phyloP scores from a whole-genome alignment of 768 basidiomycete genomes.

The Termitomyces sp. region DNA sequence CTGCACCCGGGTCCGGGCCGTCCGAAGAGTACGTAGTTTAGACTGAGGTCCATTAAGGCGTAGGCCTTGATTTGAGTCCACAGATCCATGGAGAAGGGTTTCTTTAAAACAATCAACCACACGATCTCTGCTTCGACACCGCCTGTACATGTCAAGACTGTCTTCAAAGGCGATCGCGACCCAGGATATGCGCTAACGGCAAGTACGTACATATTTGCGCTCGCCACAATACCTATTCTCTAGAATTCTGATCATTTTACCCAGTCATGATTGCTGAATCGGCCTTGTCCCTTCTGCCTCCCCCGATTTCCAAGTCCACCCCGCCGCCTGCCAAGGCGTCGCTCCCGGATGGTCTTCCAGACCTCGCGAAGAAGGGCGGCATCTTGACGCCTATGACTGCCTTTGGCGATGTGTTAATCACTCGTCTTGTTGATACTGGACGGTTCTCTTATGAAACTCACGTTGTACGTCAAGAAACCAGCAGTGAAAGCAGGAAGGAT shows the following conservation, averaged over 20 bases:
- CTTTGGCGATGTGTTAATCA: constrained; percentile 70
- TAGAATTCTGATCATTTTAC: neutral
- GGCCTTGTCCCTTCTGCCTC: constrained; percentile 64
- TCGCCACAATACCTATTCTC: constrained; percentile 2
- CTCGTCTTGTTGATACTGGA: constrained; percentile 55
- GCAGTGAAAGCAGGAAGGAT: constrained; percentile 16
- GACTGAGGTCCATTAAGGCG: neutral
- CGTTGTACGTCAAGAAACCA: constrained; percentile 25
- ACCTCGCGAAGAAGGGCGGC: constrained; percentile 60
- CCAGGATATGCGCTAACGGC: constrained; percentile 66
- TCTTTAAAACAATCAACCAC: constrained; percentile 59
- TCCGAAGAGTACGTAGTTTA: constrained; percentile 47
- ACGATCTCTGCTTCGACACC: constrained; percentile 51
- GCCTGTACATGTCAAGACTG: constrained; percentile 48
- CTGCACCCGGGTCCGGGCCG: constrained; percentile 57
- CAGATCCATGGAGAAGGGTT: constrained; percentile 57
- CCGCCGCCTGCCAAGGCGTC: constrained; percentile 8
- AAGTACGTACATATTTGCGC: constrained; percentile 27
- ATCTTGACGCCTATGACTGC: constrained; percentile 81
- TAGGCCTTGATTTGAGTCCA: neutral
- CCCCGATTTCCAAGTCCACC: constrained; percentile 22
- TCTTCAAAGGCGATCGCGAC: constrained; percentile 64
- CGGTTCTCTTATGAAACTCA: constrained; percentile 51
- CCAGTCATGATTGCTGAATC: constrained; percentile 77
- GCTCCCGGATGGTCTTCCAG: constrained; percentile 42